Conservation (phyloP, 2,329 filamentous ascomycete genomes). For the Trichoderma sp. region DNA sequence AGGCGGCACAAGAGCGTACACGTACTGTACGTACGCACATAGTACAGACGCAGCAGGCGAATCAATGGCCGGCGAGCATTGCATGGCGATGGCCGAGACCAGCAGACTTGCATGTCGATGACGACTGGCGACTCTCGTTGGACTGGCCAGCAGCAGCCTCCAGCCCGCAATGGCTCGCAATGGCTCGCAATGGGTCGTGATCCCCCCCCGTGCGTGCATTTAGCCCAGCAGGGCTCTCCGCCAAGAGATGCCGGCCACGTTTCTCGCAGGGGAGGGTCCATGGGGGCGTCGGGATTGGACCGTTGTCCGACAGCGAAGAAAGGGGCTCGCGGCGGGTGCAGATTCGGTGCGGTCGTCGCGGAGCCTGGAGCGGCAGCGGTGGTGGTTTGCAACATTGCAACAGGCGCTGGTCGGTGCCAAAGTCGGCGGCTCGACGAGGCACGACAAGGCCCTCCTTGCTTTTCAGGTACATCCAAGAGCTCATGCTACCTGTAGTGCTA, state of each 20-base stretch:
- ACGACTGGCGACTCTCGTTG: background rate
- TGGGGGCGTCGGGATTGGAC: slow-evolving; percentile 14
- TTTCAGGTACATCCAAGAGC: background rate
- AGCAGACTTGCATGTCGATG: background rate
- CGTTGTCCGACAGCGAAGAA: slow-evolving; percentile 8
- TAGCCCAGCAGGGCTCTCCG: slow-evolving; percentile 12
- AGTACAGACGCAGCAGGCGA: background rate
- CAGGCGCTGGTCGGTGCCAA: background rate
- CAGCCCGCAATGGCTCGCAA: background rate
- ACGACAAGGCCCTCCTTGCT: too few species aligned
- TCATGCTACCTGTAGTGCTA: too few species aligned
- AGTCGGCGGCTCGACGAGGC: background rate
- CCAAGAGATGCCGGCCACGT: slow-evolving; percentile 18
- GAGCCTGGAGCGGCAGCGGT: background rate
- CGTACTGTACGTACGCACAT: too few species aligned
- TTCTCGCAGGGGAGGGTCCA: slow-evolving; percentile 9
- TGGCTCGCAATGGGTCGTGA: background rate
- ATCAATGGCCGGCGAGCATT: background rate
- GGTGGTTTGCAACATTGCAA: background rate
- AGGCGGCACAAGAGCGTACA: background rate
- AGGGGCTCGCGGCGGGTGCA: slow-evolving; percentile 2
- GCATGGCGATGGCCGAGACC: background rate
- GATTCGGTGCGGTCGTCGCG: background rate
- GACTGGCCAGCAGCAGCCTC: background rate
- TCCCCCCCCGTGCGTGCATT: background rate